A percentile compares a stretch with the other conserved stretches of the same genome.
These are phyloP conservation scores for Cryphonectria radicalis DNA, from an alignment of 2,329 filamentous ascomycete genomes.

Conservation along the genomic window DNA sequence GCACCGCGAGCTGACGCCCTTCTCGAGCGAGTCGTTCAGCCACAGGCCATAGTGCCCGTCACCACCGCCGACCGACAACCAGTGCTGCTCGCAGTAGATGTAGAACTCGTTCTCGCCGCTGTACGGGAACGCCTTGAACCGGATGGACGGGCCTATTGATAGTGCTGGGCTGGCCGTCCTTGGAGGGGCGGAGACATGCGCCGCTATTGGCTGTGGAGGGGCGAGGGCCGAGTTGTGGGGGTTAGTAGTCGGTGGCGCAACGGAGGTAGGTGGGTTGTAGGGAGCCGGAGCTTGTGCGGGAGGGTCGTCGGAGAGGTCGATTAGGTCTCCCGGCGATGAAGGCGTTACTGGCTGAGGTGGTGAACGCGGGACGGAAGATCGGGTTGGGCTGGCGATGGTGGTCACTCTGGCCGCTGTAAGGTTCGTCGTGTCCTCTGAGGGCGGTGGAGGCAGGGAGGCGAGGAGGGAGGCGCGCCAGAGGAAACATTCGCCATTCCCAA, in stretches of 20 bases:
- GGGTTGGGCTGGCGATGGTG: constrained; percentile 40
- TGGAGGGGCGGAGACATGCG: constrained; percentile 4
- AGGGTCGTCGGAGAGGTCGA: constrained; percentile 29
- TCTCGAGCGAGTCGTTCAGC: constrained; percentile 84
- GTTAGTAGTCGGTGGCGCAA: neutral
- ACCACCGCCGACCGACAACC: constrained; percentile 82
- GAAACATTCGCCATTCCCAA: constrained; percentile 95
- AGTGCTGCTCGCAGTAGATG: constrained; percentile 87
- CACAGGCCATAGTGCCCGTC: constrained; percentile 93
- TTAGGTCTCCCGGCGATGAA: constrained; percentile 35
- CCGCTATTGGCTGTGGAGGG: neutral
- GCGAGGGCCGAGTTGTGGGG: constrained; percentile 4
- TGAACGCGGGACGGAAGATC: constrained; percentile 30
- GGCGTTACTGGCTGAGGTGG: constrained; percentile 35
- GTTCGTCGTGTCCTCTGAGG: constrained; percentile 58
- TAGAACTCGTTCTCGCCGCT: constrained; percentile 96
- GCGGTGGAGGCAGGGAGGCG: constrained; percentile 70
- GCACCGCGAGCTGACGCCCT: constrained; percentile 81
- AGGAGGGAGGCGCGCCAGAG: constrained; percentile 79
- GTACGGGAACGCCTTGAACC: constrained; percentile 97
- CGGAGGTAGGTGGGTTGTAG: neutral
- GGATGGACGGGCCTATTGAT: constrained; percentile 72
- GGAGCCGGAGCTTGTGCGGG: constrained; percentile 32
- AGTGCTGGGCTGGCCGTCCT: constrained; percentile 37
- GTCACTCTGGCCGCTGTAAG: constrained; percentile 46